Percentiles rank a stretch among this genome's conserved stretches.
phyloP scores from a whole-genome alignment of 441 rosid genomes.

The Erodium trifolium region DNA sequence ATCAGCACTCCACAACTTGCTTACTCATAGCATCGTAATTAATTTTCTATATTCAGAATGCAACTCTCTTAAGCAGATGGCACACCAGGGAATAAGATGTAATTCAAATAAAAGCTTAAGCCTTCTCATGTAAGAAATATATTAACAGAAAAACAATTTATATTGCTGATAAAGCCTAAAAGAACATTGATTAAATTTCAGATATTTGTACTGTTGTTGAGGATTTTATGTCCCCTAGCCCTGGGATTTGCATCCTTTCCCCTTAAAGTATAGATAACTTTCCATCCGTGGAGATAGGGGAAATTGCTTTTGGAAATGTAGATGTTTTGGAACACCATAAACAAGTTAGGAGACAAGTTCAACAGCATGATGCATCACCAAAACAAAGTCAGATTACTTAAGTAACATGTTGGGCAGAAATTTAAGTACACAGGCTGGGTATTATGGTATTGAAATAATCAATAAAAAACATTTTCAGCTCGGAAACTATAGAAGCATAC shows the following conservation, averaged over 20 bases:
- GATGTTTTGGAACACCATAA: not conserved
- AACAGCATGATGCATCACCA: no score
- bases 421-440: not conserved
- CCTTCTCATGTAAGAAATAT: not conserved
- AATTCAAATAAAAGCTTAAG: not conserved
- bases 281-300: slow-evolving; percentile 1
- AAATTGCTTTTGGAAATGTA: not conserved
- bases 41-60: no score
- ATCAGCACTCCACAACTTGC: not conserved
- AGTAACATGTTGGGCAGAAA: slow-evolving; percentile 6
- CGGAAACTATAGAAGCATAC: slow-evolving; percentile 40
- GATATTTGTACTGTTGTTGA: not conserved
- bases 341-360: no score
- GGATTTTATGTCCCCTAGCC: not conserved
- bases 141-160: not conserved
- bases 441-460: slow-evolving; percentile 8
- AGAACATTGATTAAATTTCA: not conserved
- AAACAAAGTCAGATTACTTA: no score
- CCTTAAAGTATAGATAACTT: slow-evolving; percentile 11
- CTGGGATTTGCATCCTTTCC: not conserved
- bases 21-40: no score
- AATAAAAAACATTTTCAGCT: slow-evolving; percentile 1
- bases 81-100: slow-evolving; percentile 1
- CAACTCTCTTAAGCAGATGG: not conserved
- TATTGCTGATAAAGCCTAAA: not conserved